Percentiles rank a stretch among this genome's conserved stretches.
phyloP scores from a whole-genome alignment of 2,329 filamentous ascomycete genomes.

The Apiospora phragmitis region DNA sequence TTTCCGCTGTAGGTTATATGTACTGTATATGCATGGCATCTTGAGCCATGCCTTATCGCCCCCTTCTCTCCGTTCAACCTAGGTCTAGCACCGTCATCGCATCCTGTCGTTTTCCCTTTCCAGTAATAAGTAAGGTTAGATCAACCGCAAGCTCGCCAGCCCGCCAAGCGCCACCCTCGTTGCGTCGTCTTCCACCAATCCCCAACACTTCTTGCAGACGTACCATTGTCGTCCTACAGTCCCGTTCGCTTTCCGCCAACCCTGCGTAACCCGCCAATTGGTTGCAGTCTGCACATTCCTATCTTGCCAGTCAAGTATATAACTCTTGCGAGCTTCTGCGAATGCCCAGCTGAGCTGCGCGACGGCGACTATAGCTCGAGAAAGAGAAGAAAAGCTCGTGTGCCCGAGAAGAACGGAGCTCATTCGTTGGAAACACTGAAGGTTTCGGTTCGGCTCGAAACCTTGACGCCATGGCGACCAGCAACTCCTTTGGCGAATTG shows the following conservation, averaged over 20 bases:
- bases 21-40: not conserved
- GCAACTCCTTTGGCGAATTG: constrained; percentile 47
- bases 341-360: not conserved
- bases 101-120: not conserved
- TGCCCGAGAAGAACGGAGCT: not conserved
- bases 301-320: not conserved
- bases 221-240: not conserved
- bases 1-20: not conserved
- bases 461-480: constrained; percentile 39
- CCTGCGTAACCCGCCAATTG: not conserved
- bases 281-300: not conserved
- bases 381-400: not conserved
- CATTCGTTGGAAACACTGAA: not conserved
- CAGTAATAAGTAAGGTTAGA: not conserved
- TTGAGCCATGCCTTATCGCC: not conserved
- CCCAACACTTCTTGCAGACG: not conserved
- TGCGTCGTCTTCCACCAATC: not conserved
- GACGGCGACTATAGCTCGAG: not conserved
- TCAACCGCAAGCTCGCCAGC: not conserved
- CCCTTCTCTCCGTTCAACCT: not conserved
- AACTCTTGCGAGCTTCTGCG: not conserved
- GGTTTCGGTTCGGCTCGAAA: not conserved
- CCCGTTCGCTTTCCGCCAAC: not conserved
- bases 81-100: not conserved
- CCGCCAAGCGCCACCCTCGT: not conserved